Conservation (phyloP, 2,329 filamentous ascomycete species). For the Thermothelomyces thermophilus region DNA sequence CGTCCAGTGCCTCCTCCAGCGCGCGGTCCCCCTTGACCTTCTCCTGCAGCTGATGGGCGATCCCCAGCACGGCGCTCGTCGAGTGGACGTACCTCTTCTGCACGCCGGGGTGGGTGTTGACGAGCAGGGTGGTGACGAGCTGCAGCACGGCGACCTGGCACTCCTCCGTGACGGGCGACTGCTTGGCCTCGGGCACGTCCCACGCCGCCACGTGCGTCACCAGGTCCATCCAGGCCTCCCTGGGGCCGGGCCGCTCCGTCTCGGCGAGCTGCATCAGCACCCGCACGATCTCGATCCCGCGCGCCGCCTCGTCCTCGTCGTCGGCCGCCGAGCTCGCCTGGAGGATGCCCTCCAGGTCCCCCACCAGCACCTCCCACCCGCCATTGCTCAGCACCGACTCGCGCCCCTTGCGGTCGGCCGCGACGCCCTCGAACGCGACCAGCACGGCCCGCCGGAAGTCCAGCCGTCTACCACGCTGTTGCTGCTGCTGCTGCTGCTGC, state of each 20-base stretch:
- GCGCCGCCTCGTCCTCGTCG: slow-evolving; percentile 33
- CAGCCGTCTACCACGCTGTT: slow-evolving; percentile 26
- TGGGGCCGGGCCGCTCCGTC: slow-evolving; percentile 36
- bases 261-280: slow-evolving; percentile 49
- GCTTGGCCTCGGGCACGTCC: slow-evolving; percentile 32
- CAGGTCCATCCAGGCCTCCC: slow-evolving; percentile 52
- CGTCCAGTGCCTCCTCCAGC: slow-evolving; percentile 39
- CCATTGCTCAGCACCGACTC: slow-evolving; percentile 43
- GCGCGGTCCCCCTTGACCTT: slow-evolving; percentile 27
- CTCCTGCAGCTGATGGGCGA: slow-evolving; percentile 38
- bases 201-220: slow-evolving; percentile 47
- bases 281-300: slow-evolving; percentile 51
- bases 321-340: slow-evolving; percentile 21
- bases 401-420: slow-evolving; percentile 42
- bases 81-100: slow-evolving; percentile 46
- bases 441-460: slow-evolving; percentile 54
- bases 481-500: no score
- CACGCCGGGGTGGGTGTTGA: slow-evolving; percentile 40
- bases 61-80: slow-evolving; percentile 42
- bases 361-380: slow-evolving; percentile 48
- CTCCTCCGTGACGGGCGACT: slow-evolving; percentile 35
- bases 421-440: slow-evolving; percentile 53
- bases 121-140: slow-evolving; percentile 48
- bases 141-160: slow-evolving; percentile 49
- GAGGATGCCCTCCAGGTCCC: slow-evolving; percentile 44